These are phyloP conservation scores for Conidiobolus incongruus DNA, from an alignment of 371 early-diverging fungal species.

Conservation along the genomic window DNA sequence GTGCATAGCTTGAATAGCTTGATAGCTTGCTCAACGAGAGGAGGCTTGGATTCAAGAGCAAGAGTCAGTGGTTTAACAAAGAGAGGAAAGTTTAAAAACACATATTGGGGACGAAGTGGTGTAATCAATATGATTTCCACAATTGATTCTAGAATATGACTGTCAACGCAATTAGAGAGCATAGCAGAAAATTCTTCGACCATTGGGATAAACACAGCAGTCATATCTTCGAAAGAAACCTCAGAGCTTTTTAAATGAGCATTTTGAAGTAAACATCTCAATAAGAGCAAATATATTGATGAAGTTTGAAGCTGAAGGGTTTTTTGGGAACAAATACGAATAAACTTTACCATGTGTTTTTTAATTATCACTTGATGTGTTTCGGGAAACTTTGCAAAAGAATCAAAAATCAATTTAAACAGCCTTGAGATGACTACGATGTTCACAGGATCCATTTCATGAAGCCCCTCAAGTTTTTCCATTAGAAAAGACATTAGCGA, in stretches of 20 bases:
- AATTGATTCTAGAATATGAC: conserved; percentile 66
- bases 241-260: conserved; percentile 39
- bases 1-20: conserved; percentile 94
- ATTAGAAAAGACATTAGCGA: conserved; percentile 55
- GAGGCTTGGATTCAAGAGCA: conserved; percentile 77
- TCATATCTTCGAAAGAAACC: conserved; percentile 62
- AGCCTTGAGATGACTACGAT: conserved; percentile 69
- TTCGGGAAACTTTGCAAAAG: conserved; percentile 80
- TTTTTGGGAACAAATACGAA: conserved; percentile 67
- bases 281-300: conserved; percentile 71
- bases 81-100: conserved; percentile 15
- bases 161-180: conserved; percentile 53
- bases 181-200: conserved; percentile 73
- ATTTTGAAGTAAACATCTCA: conserved; percentile 82
- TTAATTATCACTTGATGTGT: conserved; percentile 74
- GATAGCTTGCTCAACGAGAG: conserved; percentile 84
- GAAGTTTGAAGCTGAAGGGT: conserved; percentile 67
- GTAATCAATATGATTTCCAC: conserved; percentile 19
- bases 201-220: conserved; percentile 72
- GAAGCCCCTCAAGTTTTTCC: conserved; percentile 62
- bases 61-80: conserved; percentile 91
- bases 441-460: conserved; percentile 43
- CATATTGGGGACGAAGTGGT: no score
- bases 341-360: conserved; percentile 73
- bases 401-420: conserved; percentile 85